Percentiles rank a stretch among this genome's conserved stretches.
Conservation (phyloP, 441 rosid genomes). For the Populus tomentosa region DNA sequence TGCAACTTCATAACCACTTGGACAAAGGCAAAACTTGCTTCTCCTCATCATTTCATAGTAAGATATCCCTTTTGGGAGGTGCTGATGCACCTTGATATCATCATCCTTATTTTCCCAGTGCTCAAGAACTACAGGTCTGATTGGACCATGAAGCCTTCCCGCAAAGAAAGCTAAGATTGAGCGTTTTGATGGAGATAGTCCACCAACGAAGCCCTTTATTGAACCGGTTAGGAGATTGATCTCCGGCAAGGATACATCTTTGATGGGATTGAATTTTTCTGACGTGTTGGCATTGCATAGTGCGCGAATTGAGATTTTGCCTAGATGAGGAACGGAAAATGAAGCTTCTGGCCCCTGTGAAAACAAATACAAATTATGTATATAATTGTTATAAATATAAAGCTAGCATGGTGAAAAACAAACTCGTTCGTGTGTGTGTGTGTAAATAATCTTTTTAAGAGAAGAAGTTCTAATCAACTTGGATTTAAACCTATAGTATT, state of each 20-base stretch:
- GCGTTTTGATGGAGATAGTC: conserved; percentile 73
- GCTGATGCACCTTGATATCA: conserved; percentile 56
- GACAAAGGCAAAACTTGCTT: conserved; percentile 81
- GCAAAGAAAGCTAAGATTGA: conserved; percentile 85
- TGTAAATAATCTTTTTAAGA: too few species aligned
- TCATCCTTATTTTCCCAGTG: conserved; percentile 86
- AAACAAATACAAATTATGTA: not conserved
- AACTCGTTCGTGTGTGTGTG: too few species aligned
- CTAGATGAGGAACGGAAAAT: conserved; percentile 49
- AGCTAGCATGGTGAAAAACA: too few species aligned
- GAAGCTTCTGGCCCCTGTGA: conserved; percentile 78
- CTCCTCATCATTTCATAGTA: conserved; percentile 69
- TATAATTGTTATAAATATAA: too few species aligned
- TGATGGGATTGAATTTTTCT: conserved; percentile 68
- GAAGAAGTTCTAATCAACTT: too few species aligned
- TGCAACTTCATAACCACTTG: conserved; percentile 92
- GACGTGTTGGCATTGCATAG: conserved; percentile 94
- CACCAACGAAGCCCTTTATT: conserved; percentile 59
- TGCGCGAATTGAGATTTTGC: conserved; percentile 69
- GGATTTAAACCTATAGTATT: too few species aligned
- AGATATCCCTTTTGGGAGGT: conserved; percentile 70
- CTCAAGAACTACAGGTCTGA: conserved; percentile 70
- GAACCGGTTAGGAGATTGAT: conserved; percentile 63
- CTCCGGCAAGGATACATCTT: conserved; percentile 81
- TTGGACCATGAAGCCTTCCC: conserved; percentile 89